Evolutionary conservation across 768 basidiomycete species (phyloP).

Genomic region (Mycena metata): DNA sequence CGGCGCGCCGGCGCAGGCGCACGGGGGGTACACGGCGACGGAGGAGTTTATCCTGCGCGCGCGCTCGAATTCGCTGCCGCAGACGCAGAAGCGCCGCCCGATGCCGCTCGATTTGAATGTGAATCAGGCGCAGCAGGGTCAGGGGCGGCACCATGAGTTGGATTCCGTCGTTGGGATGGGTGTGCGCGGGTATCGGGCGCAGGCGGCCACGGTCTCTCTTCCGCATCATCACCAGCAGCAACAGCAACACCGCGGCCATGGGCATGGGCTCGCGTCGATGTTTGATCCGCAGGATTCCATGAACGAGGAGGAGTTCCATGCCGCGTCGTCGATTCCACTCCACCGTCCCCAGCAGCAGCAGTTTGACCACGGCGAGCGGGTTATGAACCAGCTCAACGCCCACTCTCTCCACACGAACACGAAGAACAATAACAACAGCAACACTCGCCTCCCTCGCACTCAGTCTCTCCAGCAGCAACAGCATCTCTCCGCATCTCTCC

Average conservation of each 20-base stretch:
- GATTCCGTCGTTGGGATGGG: slow-evolving; percentile 50
- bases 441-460: slow-evolving; percentile 29
- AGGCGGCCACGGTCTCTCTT: slow-evolving; percentile 50
- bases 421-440: slow-evolving; percentile 1
- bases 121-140: neutral
- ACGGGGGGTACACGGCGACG: slow-evolving; percentile 74
- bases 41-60: slow-evolving; percentile 79
- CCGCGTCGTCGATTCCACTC: slow-evolving; percentile 24
- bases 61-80: slow-evolving; percentile 52
- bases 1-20: slow-evolving; percentile 36
- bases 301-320: slow-evolving; percentile 56
- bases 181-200: slow-evolving; percentile 58
- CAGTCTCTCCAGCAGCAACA: slow-evolving; percentile 10
- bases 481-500: slow-evolving; percentile 15
- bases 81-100: slow-evolving; percentile 45
- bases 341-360: slow-evolving; percentile 22
- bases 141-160: slow-evolving; percentile 36
- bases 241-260: too few species aligned
- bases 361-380: slow-evolving; percentile 20
- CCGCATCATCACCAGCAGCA: slow-evolving; percentile 41
- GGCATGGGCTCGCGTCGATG: neutral
- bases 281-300: slow-evolving; percentile 42
- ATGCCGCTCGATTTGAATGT: slow-evolving; percentile 51
- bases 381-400: slow-evolving; percentile 24
- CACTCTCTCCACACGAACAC: slow-evolving; percentile 26